Evolutionary conservation across 2,329 filamentous ascomycete species (phyloP), one percentile per base, ranked within the genome.

Genomic region (Macrophomina pseudophaseolina): DNA sequence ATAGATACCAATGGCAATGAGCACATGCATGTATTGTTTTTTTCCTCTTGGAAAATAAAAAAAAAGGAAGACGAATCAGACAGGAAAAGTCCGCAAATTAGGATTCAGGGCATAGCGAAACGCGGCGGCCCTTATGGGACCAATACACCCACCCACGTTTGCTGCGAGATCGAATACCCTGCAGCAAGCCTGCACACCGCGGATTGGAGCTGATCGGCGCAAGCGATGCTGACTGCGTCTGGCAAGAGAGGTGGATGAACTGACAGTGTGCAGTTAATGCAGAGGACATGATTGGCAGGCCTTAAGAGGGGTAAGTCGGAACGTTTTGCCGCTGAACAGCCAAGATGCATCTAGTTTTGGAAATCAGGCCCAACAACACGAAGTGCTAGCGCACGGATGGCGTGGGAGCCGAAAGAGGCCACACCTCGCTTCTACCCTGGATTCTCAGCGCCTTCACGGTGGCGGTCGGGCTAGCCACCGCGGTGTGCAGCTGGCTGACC

Each of bases 381-480:
- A 23, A 23, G 23, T 23, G 23, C 23, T 23, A 23, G 23, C 23
- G 23, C 23, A 44, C 58, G 44, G 58, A 35, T 23, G 32, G n/a
- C 58, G 42, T 35, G 16, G 58, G 38, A 62, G 42, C 58, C 58
- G 58, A 62, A 62, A 49, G 56, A 14, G 46, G 58, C 58, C 30
- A 35, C 58, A 28, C 44, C 40, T 33, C 18, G 30, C 32, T 18
- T 33, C 49, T 62, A 62, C 58, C 58, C 58, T 42, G 44, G 44
- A 49, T 62, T 62, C 23, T 1, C 28, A 30, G 56, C 56, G 56
- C n/a, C 9, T 46, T 18, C 23, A 32, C 23, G 23, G 53, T 58
- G 56, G 56, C 56, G 54, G 38, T 18, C 40, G 23, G 28, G 6
- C 56, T 35, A 16, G 48, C 11, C 23, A 32, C 23, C 9, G 49